phyloP scores from a whole-genome alignment of 163 green algal genomes.

The Volvox carteri region DNA sequence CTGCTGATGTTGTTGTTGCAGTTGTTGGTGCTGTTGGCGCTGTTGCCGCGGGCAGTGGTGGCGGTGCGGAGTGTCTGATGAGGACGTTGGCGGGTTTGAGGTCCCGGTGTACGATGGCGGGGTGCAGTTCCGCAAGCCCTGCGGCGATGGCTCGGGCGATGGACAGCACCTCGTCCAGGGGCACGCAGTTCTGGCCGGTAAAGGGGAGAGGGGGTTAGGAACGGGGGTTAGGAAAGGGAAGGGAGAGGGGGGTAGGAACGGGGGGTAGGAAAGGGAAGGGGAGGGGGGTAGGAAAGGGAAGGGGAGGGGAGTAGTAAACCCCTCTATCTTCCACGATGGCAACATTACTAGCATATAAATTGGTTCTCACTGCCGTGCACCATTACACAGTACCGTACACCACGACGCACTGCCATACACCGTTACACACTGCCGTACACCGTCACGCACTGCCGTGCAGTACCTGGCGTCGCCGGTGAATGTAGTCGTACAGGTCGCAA shows the following conservation, averaged over 20 bases:
- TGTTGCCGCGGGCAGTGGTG: neutral
- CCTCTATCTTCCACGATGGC: no score
- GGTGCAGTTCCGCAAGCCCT: conserved; percentile 31
- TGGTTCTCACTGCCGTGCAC: no score
- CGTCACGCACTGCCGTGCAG: no score
- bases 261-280: no score
- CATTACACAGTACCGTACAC: no score
- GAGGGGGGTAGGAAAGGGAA: no score
- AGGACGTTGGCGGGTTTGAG: conserved; percentile 49
- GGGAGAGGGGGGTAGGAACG: no score
- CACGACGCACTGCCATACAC: no score
- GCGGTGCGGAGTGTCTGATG: neutral
- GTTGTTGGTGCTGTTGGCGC: neutral
- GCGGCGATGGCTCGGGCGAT: conserved; percentile 41
- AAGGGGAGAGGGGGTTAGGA: neutral
- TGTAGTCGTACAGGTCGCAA: conserved; percentile 55
- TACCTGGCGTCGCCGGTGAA: conserved; percentile 32
- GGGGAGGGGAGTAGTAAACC: neutral
- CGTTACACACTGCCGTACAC: no score
- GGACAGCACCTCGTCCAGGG: conserved; percentile 35
- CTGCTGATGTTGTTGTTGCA: neutral
- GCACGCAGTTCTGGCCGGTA: conserved; percentile 27
- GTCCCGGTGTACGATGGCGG: conserved; percentile 42
- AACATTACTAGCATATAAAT: no score
- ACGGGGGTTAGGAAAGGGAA: no score